phyloP scores from a whole-genome alignment of 106 monocot genomes.

The Xerophyta viscosa region DNA sequence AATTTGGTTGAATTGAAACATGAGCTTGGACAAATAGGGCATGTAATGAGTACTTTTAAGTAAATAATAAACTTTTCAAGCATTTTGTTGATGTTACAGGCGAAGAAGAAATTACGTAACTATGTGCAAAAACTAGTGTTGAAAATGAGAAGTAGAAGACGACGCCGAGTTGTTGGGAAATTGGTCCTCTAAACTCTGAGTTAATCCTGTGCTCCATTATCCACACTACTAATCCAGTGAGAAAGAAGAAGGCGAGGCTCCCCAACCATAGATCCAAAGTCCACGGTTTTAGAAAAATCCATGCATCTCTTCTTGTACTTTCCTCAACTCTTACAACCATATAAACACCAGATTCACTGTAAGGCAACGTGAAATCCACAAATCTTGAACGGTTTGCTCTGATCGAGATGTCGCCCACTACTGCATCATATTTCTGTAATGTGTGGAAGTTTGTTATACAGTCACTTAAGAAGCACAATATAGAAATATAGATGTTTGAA shows the following conservation, averaged over 20 bases:
- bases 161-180: not conserved
- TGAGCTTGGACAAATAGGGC: no score
- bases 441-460: not conserved
- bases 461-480: not conserved
- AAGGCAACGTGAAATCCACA: no score
- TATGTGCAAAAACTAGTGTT: slow-evolving; percentile 14
- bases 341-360: no score
- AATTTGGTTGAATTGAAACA: no score
- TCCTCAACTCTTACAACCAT: slow-evolving; percentile 3
- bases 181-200: slow-evolving; percentile 1
- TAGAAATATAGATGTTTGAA: no score
- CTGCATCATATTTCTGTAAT: slow-evolving; percentile 3
- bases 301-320: not conserved
- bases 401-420: not conserved
- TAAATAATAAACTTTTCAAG: no score
- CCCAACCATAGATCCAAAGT: slow-evolving; percentile 3
- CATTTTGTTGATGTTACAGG: no score
- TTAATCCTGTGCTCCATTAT: slow-evolving; percentile 4
- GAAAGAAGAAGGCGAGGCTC: slow-evolving; percentile 9
- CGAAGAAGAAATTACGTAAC: slow-evolving; percentile 1
- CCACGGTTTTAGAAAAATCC: slow-evolving; percentile 10
- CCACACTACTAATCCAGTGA: slow-evolving; percentile 15
- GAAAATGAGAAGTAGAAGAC: slow-evolving; percentile 14
- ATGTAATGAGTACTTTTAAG: no score
- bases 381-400: no score